phyloP scores from a whole-genome alignment of 148 eudicot genomes.

The Vaccinium darrowii region DNA sequence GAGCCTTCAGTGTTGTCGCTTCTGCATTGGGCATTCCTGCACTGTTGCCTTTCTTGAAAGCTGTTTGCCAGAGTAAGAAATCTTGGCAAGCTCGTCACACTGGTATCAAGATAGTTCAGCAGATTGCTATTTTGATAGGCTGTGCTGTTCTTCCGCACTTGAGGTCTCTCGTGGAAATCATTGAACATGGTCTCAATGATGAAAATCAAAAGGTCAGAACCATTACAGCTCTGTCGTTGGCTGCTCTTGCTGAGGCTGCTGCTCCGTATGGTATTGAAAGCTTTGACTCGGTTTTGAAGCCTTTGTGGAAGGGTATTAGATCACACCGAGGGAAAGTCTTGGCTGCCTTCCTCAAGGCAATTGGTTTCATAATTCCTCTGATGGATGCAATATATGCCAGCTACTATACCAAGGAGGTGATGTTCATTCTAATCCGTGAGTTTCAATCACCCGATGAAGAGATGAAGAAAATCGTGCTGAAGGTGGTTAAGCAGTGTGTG shows the following conservation, averaged over 20 bases:
- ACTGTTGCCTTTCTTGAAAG: constrained; percentile 84
- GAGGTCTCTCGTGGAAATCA: constrained; percentile 92
- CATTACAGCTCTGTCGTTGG: constrained; percentile 92
- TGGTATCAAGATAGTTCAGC: constrained; percentile 96
- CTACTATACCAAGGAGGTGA: constrained; percentile 94
- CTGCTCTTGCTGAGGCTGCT: constrained; percentile 98
- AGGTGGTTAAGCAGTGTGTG: constrained; percentile 98
- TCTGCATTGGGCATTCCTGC: constrained; percentile 99
- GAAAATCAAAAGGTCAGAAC: constrained; percentile 97
- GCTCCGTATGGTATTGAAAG: constrained; percentile 99
- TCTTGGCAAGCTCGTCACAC: constrained; percentile 99
- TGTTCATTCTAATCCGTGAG: constrained; percentile 87
- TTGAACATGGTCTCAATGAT: constrained; percentile 93
- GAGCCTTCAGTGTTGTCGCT: constrained; percentile 98
- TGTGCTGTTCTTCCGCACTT: constrained; percentile 96
- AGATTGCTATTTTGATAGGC: constrained; percentile 92
- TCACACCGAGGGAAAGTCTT: constrained; percentile 97
- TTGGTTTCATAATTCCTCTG: constrained; percentile 91
- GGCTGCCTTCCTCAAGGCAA: constrained; percentile 96
- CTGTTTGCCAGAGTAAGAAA: constrained; percentile 98
- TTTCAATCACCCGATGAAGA: constrained; percentile 99
- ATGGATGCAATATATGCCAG: constrained; percentile 99
- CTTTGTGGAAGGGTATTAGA: constrained; percentile 96
- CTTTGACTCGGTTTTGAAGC: constrained; percentile 95
- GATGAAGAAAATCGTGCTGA: constrained; percentile 96